Evolutionary conservation across 495 filamentous ascomycete species (phyloP), one percentile per base, ranked within the genome.

Genomic region (Jackrogersella minutella): DNA sequence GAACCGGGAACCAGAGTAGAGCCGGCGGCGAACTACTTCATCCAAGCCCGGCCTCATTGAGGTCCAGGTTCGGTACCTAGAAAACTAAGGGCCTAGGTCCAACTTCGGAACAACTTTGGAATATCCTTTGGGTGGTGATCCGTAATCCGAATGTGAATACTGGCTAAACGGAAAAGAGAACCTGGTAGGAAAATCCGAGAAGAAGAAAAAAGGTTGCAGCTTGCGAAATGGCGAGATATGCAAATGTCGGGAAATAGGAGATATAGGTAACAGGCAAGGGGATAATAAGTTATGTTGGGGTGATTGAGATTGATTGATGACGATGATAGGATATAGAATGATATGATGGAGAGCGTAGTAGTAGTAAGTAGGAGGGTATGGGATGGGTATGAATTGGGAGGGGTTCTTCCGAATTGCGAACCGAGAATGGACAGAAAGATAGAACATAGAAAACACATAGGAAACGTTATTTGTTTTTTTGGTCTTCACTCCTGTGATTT

Each of bases 141-240:
- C 61, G 66, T 69, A 69, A 69, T 69, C 61, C 66, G 61, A 65
- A 54, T 44, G 57, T 31, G 33, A 65, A 65, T 69, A 69, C 61
- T 69, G 66, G 66, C 66, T 69, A 69, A 69, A 69, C 51, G 61
- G 66, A 16, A 69, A 62, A 62, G 64, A 37, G 52, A 43, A 62
- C 64, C 58, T 58, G 51, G 61, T 56, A 56, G 28, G 31, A 14
- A 33, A 52, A 43, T 63, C n/a, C 19, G 33, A 60, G 43, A 46
- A 13, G 43, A 24, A 13, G 31, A 60, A 50, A 46, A 13, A 50
- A 24, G 10, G 31, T 2, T 9, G 31, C 31, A 9, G 9, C 31
- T 34, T 34, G 39, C 53, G 33, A 47, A 37, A 40, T 22, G 31
- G 9, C 14, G 39, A 30, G 33, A 50, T 58, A 21, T 43, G 56